These are phyloP conservation scores for Pseudomassariella vexata DNA, from an alignment of 2,329 filamentous ascomycete genomes.

Conservation along the genomic window DNA sequence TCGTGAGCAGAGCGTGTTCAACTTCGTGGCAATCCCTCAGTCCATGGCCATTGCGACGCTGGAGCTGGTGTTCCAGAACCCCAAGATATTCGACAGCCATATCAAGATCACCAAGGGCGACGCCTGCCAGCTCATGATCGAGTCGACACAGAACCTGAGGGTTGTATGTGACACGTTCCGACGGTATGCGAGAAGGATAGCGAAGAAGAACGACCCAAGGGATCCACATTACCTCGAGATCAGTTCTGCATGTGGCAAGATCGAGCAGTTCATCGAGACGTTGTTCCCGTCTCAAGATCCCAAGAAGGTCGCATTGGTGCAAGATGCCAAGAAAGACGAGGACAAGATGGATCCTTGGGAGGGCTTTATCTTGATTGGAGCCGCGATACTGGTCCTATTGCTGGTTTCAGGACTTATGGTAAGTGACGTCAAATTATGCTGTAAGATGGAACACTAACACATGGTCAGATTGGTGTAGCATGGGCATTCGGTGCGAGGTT, in stretches of 20 bases:
- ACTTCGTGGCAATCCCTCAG: slow-evolving; percentile 96
- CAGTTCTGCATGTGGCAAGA: slow-evolving; percentile 84
- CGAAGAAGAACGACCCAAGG: slow-evolving; percentile 87
- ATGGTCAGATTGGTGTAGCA: slow-evolving; percentile 63
- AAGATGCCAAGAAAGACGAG: slow-evolving; percentile 29
- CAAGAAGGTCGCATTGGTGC: slow-evolving; percentile 44
- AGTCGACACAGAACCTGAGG: slow-evolving; percentile 85
- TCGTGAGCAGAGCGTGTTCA: slow-evolving; percentile 95
- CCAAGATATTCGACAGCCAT: slow-evolving; percentile 75
- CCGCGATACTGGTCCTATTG: slow-evolving; percentile 63
- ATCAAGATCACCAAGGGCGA: slow-evolving; percentile 96
- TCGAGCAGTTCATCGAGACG: slow-evolving; percentile 92
- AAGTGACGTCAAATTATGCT: slow-evolving; percentile 27
- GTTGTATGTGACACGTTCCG: slow-evolving; percentile 79
- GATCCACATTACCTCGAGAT: slow-evolving; percentile 92
- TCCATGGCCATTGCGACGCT: slow-evolving; percentile 95
- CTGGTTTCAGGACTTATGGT: slow-evolving; percentile 78
- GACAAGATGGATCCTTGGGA: slow-evolving; percentile 46
- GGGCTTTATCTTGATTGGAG: slow-evolving; percentile 58
- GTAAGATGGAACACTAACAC: slow-evolving; percentile 9
- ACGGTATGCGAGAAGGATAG: slow-evolving; percentile 72
- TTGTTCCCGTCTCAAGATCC: slow-evolving; percentile 83
- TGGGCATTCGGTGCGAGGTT: slow-evolving; percentile 80
- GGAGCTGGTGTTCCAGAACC: slow-evolving; percentile 88
- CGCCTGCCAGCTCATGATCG: slow-evolving; percentile 84